Evolutionary conservation across 768 basidiomycete genomes (phyloP).

Genomic region (Phlegmacium glaucopus): DNA sequence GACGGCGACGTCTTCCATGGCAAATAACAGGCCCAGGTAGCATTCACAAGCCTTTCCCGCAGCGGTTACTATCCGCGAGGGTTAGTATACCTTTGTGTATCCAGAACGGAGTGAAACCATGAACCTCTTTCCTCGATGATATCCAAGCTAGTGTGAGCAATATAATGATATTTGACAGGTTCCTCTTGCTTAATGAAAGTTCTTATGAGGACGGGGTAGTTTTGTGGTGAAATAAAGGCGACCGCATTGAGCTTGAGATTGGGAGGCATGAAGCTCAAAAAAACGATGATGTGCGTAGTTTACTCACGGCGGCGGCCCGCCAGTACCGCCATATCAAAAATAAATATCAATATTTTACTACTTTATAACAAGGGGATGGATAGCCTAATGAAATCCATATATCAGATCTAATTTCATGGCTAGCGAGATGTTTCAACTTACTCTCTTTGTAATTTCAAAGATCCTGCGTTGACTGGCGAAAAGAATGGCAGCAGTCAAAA

Average conservation of each 20-base stretch:
- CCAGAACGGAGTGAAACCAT: slow-evolving; percentile 17
- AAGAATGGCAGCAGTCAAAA: slow-evolving; percentile 90
- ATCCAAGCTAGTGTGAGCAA: slow-evolving; percentile 87
- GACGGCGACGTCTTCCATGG: slow-evolving; percentile 91
- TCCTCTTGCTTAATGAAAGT: slow-evolving; percentile 60
- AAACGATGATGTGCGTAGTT: too few species aligned
- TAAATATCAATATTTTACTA: too few species aligned
- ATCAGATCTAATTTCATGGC: background rate
- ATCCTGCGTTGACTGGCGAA: slow-evolving; percentile 87
- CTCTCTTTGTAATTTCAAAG: slow-evolving; percentile 66
- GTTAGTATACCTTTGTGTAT: background rate
- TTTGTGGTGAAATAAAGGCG: slow-evolving; percentile 82
- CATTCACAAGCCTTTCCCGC: slow-evolving; percentile 67
- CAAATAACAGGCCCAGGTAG: slow-evolving; percentile 82
- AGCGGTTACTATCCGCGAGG: slow-evolving; percentile 32
- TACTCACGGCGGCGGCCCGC: too few species aligned
- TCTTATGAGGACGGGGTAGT: slow-evolving; percentile 77
- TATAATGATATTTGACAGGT: slow-evolving; percentile 81
- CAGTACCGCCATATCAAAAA: too few species aligned
- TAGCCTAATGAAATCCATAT: background rate
- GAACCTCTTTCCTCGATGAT: slow-evolving; percentile 89
- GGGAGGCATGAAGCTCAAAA: slow-evolving; percentile 47
- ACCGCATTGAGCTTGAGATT: slow-evolving; percentile 75
- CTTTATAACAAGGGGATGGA: background rate
- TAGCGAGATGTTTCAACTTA: slow-evolving; percentile 10